A percentile compares a stretch with the other conserved stretches of the same genome.
Conservation (phyloP, 2,329 filamentous ascomycete genomes). For the Lasiodiplodia hormozganensis region DNA sequence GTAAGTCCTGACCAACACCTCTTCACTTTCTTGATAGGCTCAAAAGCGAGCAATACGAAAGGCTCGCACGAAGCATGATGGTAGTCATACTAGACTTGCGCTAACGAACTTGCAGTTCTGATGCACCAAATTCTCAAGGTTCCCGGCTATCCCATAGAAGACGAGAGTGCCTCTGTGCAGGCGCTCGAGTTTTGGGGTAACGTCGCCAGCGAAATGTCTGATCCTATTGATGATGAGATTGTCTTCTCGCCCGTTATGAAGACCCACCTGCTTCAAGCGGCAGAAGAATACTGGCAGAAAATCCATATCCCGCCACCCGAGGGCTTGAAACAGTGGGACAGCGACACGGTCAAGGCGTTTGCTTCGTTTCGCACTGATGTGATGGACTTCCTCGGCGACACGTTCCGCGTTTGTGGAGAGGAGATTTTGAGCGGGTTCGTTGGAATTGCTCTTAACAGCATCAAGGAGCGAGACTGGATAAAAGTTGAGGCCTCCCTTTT, state of each 20-base stretch:
- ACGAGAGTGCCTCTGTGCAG: slow-evolving; percentile 72
- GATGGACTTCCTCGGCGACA: slow-evolving; percentile 76
- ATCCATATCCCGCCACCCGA: slow-evolving; percentile 69
- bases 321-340: slow-evolving; percentile 71
- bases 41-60: background rate
- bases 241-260: slow-evolving; percentile 61
- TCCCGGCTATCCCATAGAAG: slow-evolving; percentile 72
- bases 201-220: slow-evolving; percentile 72
- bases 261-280: slow-evolving; percentile 65
- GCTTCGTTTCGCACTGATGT: slow-evolving; percentile 78
- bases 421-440: slow-evolving; percentile 56
- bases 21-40: background rate
- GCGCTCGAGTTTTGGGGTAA: slow-evolving; percentile 83
- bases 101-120: slow-evolving; percentile 42
- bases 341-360: slow-evolving; percentile 71
- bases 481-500: slow-evolving; percentile 61
- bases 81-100: background rate
- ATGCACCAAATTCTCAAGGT: slow-evolving; percentile 71
- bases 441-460: slow-evolving; percentile 49
- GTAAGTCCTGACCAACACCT: slow-evolving; percentile 35
- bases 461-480: slow-evolving; percentile 54
- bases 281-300: slow-evolving; percentile 72
- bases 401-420: slow-evolving; percentile 64
- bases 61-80: background rate
- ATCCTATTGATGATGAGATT: slow-evolving; percentile 54